phyloP scores from a whole-genome alignment of 441 rosid genomes.

The Adansonia rubrostipa region DNA sequence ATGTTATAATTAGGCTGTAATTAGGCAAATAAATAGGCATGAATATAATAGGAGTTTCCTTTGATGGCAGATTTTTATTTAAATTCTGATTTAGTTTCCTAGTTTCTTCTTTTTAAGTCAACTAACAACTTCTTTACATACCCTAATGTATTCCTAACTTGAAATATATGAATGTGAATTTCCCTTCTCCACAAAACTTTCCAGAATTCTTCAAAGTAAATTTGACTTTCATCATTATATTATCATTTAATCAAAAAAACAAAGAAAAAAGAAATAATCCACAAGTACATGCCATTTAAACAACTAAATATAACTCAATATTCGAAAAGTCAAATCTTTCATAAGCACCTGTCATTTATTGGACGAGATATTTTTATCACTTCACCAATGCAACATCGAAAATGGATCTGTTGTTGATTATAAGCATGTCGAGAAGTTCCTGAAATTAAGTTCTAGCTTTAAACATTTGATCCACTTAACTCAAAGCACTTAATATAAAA shows the following conservation, averaged over 20 bases:
- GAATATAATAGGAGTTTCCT: neutral
- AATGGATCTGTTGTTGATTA: slow-evolving; percentile 31
- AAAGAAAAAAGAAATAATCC: neutral
- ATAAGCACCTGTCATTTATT: slow-evolving; percentile 51
- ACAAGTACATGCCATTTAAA: slow-evolving; percentile 43
- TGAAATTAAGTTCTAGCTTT: slow-evolving; percentile 34
- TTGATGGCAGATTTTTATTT: neutral
- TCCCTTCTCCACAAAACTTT: neutral
- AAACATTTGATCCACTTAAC: slow-evolving; percentile 16
- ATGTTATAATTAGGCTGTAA: too few relatives aligned
- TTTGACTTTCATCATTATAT: neutral
- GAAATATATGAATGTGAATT: neutral
- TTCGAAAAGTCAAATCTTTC: neutral
- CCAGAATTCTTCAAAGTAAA: neutral
- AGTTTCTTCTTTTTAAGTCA: neutral
- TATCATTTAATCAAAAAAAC: neutral
- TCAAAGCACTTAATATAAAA: slow-evolving; percentile 28
- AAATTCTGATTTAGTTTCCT: neutral
- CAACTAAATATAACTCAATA: neutral
- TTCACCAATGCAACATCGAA: slow-evolving; percentile 67
- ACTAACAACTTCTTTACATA: neutral
- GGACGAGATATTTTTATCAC: slow-evolving; percentile 58
- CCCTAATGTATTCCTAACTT: neutral
- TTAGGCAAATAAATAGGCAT: too few relatives aligned
- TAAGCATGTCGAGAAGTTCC: slow-evolving; percentile 50